Base-by-base conservation (phyloP, 345 rosid genomes). In the Ailanthus altissimus region DNA sequence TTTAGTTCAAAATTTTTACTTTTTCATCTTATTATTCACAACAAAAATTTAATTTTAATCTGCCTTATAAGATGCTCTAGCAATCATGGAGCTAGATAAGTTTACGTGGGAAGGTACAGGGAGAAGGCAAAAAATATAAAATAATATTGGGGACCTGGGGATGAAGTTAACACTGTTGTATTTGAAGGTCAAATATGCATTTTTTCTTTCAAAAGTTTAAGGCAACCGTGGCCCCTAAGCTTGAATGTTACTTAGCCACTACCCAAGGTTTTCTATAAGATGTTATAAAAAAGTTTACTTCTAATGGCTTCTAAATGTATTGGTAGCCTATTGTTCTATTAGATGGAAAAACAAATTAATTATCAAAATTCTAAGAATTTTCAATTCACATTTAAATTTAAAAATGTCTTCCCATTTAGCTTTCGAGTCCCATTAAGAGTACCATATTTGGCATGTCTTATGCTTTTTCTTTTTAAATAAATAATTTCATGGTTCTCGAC, bases 21-120 rank as follows among this genome's bases (percentile, higher is more conserved):
- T n/a, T n/a, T n/a, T n/a, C n/a, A n/a, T n/a, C n/a, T n/a, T n/a
- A n/a, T n/a, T n/a, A n/a, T n/a, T n/a, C n/a, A n/a, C n/a, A n/a
- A n/a, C n/a, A n/a, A n/a, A n/a, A n/a, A n/a, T n/a, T n/a, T n/a
- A 20, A 46, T 26, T 60, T 60, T 59, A 0, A 32, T 18, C 8
- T 73, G 67, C 67, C 25, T 25, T 6, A 20, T 20, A 60, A 26
- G 53, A 58, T 72, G 65, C 53, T 72, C 28, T 51, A 6, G 70
- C 70, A 42, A 8, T n/a, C 8, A 12, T 26, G 11, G 32, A 21
- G 70, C 51, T 23, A 43, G 51, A 45, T 43, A 45, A 43, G 20
- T 45, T 66, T 32, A n/a, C 28, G 4, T 15, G 40, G 38, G 28
- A 65, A 8, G 25, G 45, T 20, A 49, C 13, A 38, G 49, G 25